Evolutionary conservation across 2,329 filamentous ascomycete genomes (phyloP).

Genomic region (Arachnopeziza araneosa): DNA sequence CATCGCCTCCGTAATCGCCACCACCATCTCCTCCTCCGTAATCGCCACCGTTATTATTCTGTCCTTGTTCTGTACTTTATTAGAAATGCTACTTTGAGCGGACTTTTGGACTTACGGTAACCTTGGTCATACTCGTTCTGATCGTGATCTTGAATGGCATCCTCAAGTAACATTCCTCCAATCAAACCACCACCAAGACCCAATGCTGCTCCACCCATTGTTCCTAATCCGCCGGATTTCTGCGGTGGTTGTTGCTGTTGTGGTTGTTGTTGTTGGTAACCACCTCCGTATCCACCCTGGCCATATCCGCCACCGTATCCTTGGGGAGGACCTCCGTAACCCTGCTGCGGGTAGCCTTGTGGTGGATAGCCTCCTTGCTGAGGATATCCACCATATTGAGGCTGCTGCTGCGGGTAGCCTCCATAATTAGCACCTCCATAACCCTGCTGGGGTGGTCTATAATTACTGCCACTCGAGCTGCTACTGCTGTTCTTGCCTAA

Average conservation of each 20-base stretch:
- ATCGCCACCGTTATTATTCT: not conserved
- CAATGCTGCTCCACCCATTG: slow-evolving; percentile 66
- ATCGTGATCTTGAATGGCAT: slow-evolving; percentile 59
- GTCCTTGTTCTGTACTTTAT: slow-evolving; percentile 12
- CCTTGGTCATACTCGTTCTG: slow-evolving; percentile 52
- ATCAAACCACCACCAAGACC: slow-evolving; percentile 77
- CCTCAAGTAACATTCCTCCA: slow-evolving; percentile 67
- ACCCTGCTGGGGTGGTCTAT: slow-evolving; percentile 31
- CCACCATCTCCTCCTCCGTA: slow-evolving; percentile 15
- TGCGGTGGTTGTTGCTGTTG: slow-evolving; percentile 34
- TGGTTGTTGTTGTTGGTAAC: slow-evolving; percentile 26
- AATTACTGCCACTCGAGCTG: slow-evolving; percentile 24
- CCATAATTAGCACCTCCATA: slow-evolving; percentile 14
- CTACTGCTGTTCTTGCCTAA: slow-evolving; percentile 27
- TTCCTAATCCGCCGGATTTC: slow-evolving; percentile 55
- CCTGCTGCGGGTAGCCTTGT: slow-evolving; percentile 31
- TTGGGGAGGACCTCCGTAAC: slow-evolving; percentile 32
- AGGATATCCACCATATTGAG: slow-evolving; percentile 27
- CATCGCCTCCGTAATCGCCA: slow-evolving; percentile 27
- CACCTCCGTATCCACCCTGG: slow-evolving; percentile 14
- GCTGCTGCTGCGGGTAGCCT: slow-evolving; percentile 28
- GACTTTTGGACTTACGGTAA: slow-evolving; percentile 28
- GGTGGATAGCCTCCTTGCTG: slow-evolving; percentile 33
- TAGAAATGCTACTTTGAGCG: not conserved
- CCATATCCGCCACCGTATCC: slow-evolving; percentile 32